These are phyloP conservation scores for Aspergillus ibericus DNA, from an alignment of 2,329 filamentous ascomycete species.

Conservation along the genomic window DNA sequence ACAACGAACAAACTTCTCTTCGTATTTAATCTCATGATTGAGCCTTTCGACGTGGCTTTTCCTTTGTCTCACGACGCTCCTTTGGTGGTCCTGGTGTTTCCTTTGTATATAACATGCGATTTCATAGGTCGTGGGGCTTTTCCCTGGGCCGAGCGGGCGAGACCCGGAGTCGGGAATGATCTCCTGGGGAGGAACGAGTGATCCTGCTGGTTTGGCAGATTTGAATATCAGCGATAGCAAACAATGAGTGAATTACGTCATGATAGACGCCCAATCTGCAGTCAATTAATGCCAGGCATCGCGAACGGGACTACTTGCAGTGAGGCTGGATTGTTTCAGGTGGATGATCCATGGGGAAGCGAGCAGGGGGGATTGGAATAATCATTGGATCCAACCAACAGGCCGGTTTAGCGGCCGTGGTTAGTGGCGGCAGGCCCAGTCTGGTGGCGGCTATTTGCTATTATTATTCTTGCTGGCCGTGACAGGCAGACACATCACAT, in stretches of 20 bases:
- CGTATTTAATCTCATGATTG: background rate
- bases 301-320: background rate
- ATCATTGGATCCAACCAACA: background rate
- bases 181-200: background rate
- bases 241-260: background rate
- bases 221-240: background rate
- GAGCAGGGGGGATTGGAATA: background rate
- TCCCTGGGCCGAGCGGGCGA: background rate
- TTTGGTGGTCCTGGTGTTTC: background rate
- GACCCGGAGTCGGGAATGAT: background rate
- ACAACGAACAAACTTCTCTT: background rate
- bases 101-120: background rate
- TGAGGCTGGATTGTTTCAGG: background rate
- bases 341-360: background rate
- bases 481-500: conserved; percentile 1
- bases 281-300: background rate
- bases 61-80: background rate
- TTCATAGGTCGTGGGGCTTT: background rate
- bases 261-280: background rate
- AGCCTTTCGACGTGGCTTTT: background rate
- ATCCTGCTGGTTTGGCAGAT: background rate
- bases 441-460: background rate
- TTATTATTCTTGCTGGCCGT: background rate
- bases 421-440: conserved; percentile 6
- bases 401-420: background rate